phyloP scores from a whole-genome alignment of 2,329 filamentous ascomycete genomes.

The Podosphaera fusca region DNA sequence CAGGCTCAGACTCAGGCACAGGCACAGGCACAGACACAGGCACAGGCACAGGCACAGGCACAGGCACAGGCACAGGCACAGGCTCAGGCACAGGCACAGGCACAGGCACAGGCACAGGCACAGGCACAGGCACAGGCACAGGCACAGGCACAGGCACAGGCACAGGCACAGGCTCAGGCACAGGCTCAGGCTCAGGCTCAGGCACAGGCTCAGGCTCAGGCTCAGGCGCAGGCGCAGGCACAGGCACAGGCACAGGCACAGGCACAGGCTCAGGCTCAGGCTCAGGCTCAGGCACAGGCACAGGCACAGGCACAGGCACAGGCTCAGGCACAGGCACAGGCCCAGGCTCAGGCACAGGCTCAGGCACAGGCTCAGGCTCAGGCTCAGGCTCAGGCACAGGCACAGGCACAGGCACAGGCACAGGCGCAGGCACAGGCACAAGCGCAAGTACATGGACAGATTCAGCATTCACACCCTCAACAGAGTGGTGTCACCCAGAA shows the following conservation, averaged over 20 bases:
- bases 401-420: constrained; percentile 9
- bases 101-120: constrained; percentile 18
- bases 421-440: constrained; percentile 14
- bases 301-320: constrained; percentile 17
- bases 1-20: constrained; percentile 16
- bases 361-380: constrained; percentile 10
- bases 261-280: constrained; percentile 13
- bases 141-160: constrained; percentile 15
- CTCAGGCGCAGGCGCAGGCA: constrained; percentile 14
- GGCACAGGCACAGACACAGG: constrained; percentile 9
- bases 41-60: constrained; percentile 14
- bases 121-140: constrained; percentile 17
- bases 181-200: constrained; percentile 13
- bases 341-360: constrained; percentile 15
- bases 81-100: constrained; percentile 10
- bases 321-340: constrained; percentile 6
- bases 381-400: constrained; percentile 15
- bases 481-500: constrained; percentile 21
- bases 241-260: constrained; percentile 19
- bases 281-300: constrained; percentile 9
- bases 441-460: constrained; percentile 18
- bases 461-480: constrained; percentile 22
- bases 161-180: constrained; percentile 17
- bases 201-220: constrained; percentile 13
- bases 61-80: constrained; percentile 15